Evolutionary conservation across 2,329 filamentous ascomycete species (phyloP).

Genomic region (Trichoderma arundinaceum): DNA sequence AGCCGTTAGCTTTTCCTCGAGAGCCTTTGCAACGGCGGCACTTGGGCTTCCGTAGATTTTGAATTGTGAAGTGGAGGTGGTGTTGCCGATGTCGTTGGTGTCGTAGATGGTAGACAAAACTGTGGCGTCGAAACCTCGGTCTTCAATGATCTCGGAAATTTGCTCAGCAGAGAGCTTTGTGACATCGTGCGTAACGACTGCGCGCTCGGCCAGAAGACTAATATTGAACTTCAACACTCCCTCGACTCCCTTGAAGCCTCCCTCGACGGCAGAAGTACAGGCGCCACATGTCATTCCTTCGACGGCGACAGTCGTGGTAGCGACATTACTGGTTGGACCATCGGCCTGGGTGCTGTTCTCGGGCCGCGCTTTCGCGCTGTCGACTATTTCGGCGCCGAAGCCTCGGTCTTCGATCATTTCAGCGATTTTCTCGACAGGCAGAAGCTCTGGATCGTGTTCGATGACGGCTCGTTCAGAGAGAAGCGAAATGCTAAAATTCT

Average conservation of each 20-base stretch:
- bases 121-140: conserved; percentile 84
- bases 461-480: conserved; percentile 85
- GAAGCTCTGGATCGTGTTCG: conserved; percentile 70
- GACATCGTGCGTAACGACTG: conserved; percentile 83
- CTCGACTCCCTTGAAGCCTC: conserved; percentile 75
- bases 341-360: conserved; percentile 35
- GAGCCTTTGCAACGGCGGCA: conserved; percentile 69
- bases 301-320: conserved; percentile 84
- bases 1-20: conserved; percentile 71
- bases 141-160: conserved; percentile 84
- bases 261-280: conserved; percentile 90
- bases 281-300: conserved; percentile 98
- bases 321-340: conserved; percentile 51
- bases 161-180: conserved; percentile 71
- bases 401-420: conserved; percentile 73
- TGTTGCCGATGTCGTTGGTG: conserved; percentile 57
- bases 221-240: conserved; percentile 92
- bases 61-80: conserved; percentile 70
- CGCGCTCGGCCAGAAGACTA: conserved; percentile 88
- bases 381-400: conserved; percentile 79
- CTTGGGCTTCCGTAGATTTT: conserved; percentile 83
- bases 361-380: conserved; percentile 61
- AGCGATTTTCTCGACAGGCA: conserved; percentile 59
- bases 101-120: conserved; percentile 78
- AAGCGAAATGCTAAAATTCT: conserved; percentile 79